phyloP scores from a whole-genome alignment of 371 early-diverging fungal species.

The Mycotypha africana region DNA sequence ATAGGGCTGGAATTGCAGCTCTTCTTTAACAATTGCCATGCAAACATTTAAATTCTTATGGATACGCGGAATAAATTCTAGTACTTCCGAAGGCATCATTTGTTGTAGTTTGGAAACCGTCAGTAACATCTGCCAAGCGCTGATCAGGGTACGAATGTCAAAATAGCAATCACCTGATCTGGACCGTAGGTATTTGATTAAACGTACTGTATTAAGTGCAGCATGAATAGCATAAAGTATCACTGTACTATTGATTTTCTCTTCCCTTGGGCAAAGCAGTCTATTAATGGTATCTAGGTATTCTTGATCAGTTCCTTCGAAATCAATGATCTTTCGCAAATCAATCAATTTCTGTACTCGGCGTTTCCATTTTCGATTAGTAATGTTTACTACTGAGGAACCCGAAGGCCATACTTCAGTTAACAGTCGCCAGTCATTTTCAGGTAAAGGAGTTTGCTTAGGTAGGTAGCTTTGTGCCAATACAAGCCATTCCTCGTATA shows the following conservation, averaged over 20 bases:
- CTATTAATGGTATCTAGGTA: slow-evolving; percentile 8
- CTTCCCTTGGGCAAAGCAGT: neutral
- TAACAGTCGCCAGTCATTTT: slow-evolving; percentile 10
- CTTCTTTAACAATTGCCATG: slow-evolving; percentile 12
- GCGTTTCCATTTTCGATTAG: slow-evolving; percentile 12
- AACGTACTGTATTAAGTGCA: slow-evolving; percentile 16
- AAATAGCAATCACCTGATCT: slow-evolving; percentile 21
- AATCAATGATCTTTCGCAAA: slow-evolving; percentile 12
- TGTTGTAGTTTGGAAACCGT: slow-evolving; percentile 6
- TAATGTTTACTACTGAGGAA: neutral
- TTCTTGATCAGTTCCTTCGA: slow-evolving; percentile 22
- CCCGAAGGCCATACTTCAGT: slow-evolving; percentile 8
- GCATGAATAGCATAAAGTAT: slow-evolving; percentile 12
- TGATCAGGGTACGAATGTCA: slow-evolving; percentile 21
- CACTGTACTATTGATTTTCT: neutral
- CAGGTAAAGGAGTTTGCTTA: neutral
- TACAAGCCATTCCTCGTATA: slow-evolving; percentile 22
- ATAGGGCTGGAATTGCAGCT: slow-evolving; percentile 14
- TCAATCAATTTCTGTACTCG: slow-evolving; percentile 18
- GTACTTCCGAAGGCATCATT: too few species aligned
- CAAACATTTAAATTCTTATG: slow-evolving; percentile 6
- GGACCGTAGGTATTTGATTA: slow-evolving; percentile 14
- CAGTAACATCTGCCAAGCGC: slow-evolving; percentile 20
- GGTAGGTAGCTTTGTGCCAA: slow-evolving; percentile 14
- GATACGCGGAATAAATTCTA: slow-evolving; percentile 10